Evolutionary conservation across 2,329 filamentous ascomycete species (phyloP).

Genomic region (Escovopsis sp.): DNA sequence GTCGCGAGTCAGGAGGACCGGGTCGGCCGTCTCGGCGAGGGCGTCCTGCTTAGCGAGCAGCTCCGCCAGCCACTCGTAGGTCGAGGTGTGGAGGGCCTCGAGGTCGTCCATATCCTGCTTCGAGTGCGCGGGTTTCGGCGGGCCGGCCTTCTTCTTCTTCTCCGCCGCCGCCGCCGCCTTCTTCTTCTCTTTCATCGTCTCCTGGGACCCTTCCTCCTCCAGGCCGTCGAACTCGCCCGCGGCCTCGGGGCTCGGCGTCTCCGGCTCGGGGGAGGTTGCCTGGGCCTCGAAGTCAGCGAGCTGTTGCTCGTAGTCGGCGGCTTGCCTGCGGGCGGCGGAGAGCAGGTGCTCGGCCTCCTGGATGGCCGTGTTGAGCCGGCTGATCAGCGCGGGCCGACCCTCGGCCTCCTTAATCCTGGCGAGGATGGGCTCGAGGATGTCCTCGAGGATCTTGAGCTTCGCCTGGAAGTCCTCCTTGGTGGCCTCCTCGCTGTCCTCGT

Average conservation of each 20-base stretch:
- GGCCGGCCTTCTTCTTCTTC: conserved; percentile 25
- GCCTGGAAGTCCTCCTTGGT: conserved; percentile 58
- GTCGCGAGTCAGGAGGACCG: conserved; percentile 59
- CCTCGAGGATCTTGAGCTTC: conserved; percentile 62
- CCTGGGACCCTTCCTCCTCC: conserved; percentile 50
- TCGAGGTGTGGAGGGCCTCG: conserved; percentile 45
- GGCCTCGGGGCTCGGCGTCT: conserved; percentile 30
- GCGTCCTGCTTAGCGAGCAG: conserved; percentile 57
- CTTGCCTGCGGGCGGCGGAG: conserved; percentile 52
- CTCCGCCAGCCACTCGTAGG: conserved; percentile 59
- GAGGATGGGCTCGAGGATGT: conserved; percentile 63
- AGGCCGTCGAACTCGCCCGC: conserved; percentile 55
- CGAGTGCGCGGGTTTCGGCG: conserved; percentile 53
- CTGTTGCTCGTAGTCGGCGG: conserved; percentile 51
- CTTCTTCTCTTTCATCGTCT: conserved; percentile 29
- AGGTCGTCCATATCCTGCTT: conserved; percentile 56
- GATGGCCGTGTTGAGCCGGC: conserved; percentile 54
- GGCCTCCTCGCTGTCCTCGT: conserved; percentile 68
- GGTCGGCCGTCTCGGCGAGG: conserved; percentile 56
- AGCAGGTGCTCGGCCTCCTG: conserved; percentile 58
- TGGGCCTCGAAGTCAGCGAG: conserved; percentile 33
- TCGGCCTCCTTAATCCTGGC: conserved; percentile 58
- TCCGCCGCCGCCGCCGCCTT: conserved; percentile 9
- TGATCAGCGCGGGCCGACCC: conserved; percentile 55
- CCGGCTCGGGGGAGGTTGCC: conserved; percentile 21